Conservation (phyloP, 495 filamentous ascomycete species). For the Astrothelium subdiscretum region DNA sequence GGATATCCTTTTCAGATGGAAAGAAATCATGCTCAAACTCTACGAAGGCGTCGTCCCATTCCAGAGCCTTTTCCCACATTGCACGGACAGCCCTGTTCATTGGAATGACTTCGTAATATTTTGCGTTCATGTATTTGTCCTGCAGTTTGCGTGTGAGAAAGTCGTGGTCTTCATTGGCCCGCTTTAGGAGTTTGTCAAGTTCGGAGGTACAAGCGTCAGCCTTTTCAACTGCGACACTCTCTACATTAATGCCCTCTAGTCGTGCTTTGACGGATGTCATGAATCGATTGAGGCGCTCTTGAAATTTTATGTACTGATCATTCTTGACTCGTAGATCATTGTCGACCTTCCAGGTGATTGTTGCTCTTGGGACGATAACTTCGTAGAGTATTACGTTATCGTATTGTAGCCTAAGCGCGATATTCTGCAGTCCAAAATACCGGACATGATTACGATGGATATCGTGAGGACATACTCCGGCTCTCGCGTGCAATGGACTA, state of each 20-base stretch:
- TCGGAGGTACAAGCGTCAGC: conserved; percentile 67
- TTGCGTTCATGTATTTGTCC: conserved; percentile 80
- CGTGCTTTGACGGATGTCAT: conserved; percentile 74
- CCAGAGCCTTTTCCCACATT: conserved; percentile 83
- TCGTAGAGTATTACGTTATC: conserved; percentile 89
- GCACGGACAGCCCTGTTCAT: conserved; percentile 76
- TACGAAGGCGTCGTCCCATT: conserved; percentile 84
- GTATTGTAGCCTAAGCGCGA: conserved; percentile 80
- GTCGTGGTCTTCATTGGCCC: conserved; percentile 68
- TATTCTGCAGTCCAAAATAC: conserved; percentile 80
- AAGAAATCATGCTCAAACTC: conserved; percentile 91
- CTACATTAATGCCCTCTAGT: conserved; percentile 75
- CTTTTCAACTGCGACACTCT: conserved; percentile 81
- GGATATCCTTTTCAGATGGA: conserved; percentile 93
- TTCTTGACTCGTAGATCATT: conserved; percentile 86
- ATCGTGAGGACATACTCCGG: conserved; percentile 83
- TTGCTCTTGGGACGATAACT: conserved; percentile 79
- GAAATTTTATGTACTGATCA: conserved; percentile 67
- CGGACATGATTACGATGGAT: conserved; percentile 82
- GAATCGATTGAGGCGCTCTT: conserved; percentile 72
- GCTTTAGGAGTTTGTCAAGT: conserved; percentile 61
- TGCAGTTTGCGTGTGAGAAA: conserved; percentile 65
- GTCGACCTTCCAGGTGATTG: conserved; percentile 94
- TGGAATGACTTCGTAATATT: conserved; percentile 92
- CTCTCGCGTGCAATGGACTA: conserved; percentile 63